Evolutionary conservation across 805 yeast genomes (phyloP).

Genomic region (Tetrapisispora nanseiensis): DNA sequence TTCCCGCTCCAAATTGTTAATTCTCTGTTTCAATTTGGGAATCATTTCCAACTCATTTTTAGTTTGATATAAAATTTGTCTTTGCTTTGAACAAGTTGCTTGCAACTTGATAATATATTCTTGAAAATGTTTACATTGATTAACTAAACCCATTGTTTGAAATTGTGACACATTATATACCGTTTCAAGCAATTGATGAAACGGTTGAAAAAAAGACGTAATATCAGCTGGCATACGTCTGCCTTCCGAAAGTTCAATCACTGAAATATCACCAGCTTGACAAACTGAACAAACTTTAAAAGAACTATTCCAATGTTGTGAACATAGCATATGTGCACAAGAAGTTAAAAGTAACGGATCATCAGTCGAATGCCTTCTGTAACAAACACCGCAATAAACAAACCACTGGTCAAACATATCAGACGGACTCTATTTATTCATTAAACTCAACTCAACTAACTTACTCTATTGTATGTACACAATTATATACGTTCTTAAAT

Average conservation of each 20-base stretch:
- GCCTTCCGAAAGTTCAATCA: constrained; percentile 12
- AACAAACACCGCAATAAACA: constrained; percentile 30
- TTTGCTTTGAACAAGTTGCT: constrained; percentile 22
- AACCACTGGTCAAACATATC: constrained; percentile 22
- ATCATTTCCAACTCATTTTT: constrained; percentile 21
- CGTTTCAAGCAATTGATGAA: constrained; percentile 18
- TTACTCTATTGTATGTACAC: not conserved
- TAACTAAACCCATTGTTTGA: constrained; percentile 19
- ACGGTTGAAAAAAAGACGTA: constrained; percentile 20
- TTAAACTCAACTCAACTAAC: not conserved
- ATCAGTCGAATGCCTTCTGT: constrained; percentile 13
- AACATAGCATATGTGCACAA: constrained; percentile 33
- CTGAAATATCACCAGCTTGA: constrained; percentile 13
- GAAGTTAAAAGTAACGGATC: constrained; percentile 28
- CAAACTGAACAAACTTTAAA: constrained; percentile 15
- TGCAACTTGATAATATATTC: constrained; percentile 15
- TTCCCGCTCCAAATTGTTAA: constrained; percentile 3
- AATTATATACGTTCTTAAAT: no score
- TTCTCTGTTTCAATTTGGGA: constrained; percentile 13
- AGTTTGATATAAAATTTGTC: constrained; percentile 20
- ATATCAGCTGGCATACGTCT: constrained; percentile 19
- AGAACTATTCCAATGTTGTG: constrained; percentile 16
- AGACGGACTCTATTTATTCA: not conserved
- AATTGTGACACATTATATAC: constrained; percentile 23
- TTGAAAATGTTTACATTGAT: constrained; percentile 21